These are phyloP conservation scores for Trichophyton benhamiae DNA, from an alignment of 2,329 filamentous ascomycete genomes.

Conservation along the genomic window DNA sequence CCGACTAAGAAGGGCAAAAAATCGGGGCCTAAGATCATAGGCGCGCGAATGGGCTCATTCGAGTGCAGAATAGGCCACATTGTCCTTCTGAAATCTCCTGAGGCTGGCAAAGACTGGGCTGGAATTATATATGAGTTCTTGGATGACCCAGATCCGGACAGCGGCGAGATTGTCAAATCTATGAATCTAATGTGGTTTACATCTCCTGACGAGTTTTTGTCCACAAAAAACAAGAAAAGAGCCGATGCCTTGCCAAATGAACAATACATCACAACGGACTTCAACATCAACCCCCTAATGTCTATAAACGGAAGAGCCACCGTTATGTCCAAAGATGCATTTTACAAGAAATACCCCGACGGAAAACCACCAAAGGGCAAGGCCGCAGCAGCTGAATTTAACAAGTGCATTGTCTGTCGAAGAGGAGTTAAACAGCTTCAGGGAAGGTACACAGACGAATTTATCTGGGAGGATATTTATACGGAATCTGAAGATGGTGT, in stretches of 20 bases:
- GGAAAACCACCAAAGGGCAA: slow-evolving; percentile 58
- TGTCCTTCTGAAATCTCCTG: slow-evolving; percentile 78
- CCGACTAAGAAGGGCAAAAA: slow-evolving; percentile 11
- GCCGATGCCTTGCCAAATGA: slow-evolving; percentile 75
- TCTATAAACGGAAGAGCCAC: slow-evolving; percentile 84
- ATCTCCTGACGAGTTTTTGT: slow-evolving; percentile 76
- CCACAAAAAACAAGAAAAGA: slow-evolving; percentile 69
- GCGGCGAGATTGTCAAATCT: slow-evolving; percentile 44
- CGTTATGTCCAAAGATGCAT: slow-evolving; percentile 61
- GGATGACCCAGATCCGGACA: slow-evolving; percentile 57
- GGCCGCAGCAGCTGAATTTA: slow-evolving; percentile 53
- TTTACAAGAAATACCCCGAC: slow-evolving; percentile 56
- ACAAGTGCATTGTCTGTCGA: slow-evolving; percentile 81
- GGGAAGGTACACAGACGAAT: slow-evolving; percentile 82
- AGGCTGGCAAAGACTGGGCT: slow-evolving; percentile 79
- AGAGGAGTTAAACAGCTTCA: slow-evolving; percentile 81
- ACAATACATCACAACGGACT: slow-evolving; percentile 77
- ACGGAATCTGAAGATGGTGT: slow-evolving; percentile 53
- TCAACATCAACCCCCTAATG: slow-evolving; percentile 72
- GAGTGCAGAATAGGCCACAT: slow-evolving; percentile 70
- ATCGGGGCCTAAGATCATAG: slow-evolving; percentile 49
- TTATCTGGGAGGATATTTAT: slow-evolving; percentile 80
- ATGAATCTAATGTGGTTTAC: slow-evolving; percentile 90
- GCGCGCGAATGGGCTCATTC: slow-evolving; percentile 70
- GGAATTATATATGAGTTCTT: slow-evolving; percentile 76